Conservation (phyloP, 345 rosid species). For the Camelina neglecta region DNA sequence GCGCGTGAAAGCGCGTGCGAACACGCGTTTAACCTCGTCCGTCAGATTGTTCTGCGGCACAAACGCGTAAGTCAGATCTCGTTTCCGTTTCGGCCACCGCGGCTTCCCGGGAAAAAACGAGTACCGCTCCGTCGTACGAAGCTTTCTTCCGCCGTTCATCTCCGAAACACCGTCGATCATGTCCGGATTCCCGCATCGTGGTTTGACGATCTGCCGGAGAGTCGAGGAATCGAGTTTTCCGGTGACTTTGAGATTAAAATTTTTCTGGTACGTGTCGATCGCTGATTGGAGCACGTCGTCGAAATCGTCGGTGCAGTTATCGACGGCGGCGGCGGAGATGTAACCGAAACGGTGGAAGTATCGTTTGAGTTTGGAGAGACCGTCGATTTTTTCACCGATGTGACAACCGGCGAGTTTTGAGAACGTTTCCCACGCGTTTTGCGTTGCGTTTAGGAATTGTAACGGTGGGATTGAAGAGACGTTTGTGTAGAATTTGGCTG, state of each 20-base stretch:
- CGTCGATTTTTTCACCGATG: conserved; percentile 60
- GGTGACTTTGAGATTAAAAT: conserved; percentile 69
- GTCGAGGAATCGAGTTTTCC: conserved; percentile 69
- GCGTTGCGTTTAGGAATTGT: conserved; percentile 35
- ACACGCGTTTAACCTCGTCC: conserved; percentile 58
- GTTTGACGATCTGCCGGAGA: conserved; percentile 51
- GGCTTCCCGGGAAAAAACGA: conserved; percentile 75
- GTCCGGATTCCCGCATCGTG: conserved; percentile 82
- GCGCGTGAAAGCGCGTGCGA: conserved; percentile 66
- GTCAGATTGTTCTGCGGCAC: conserved; percentile 49
- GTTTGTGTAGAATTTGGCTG: conserved; percentile 43
- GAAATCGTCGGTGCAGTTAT: conserved; percentile 63
- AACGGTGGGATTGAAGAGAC: conserved; percentile 37
- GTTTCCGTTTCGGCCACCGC: conserved; percentile 57
- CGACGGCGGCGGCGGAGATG: conserved; percentile 44
- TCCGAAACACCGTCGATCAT: conserved; percentile 65
- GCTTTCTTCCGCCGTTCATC: conserved; percentile 62
- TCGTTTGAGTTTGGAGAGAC: conserved; percentile 68
- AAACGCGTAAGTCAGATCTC: conserved; percentile 69
- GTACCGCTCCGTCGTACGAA: conserved; percentile 59
- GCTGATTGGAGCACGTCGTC: conserved; percentile 61
- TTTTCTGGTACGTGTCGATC: conserved; percentile 62
- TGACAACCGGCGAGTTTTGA: conserved; percentile 64
- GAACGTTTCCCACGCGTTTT: conserved; percentile 68
- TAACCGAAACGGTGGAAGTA: conserved; percentile 85